phyloP scores from a whole-genome alignment of 768 basidiomycete species.

The Collybia mongolica region DNA sequence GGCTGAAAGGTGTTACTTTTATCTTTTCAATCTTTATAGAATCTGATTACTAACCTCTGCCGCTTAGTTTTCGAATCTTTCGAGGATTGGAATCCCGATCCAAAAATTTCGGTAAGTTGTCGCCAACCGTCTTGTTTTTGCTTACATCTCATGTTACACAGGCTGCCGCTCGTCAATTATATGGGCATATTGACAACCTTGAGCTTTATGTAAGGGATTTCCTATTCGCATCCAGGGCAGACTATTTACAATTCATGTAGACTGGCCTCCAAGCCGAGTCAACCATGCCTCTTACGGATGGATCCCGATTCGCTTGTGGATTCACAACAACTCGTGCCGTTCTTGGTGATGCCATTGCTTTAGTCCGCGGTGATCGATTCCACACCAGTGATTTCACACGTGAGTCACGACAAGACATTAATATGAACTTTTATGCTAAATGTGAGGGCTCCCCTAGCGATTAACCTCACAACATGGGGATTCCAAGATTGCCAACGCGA shows the following conservation, averaged over 20 bases:
- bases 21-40: background rate
- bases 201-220: slow-evolving; percentile 28
- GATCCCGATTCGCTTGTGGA: slow-evolving; percentile 26
- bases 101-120: slow-evolving; percentile 37
- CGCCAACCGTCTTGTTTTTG: background rate
- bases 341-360: slow-evolving; percentile 49
- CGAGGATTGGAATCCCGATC: slow-evolving; percentile 54
- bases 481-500: slow-evolving; percentile 46
- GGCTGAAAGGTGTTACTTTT: slow-evolving; percentile 33
- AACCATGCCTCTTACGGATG: slow-evolving; percentile 26
- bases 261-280: slow-evolving; percentile 31
- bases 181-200: slow-evolving; percentile 31
- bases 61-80: slow-evolving; percentile 39
- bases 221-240: background rate
- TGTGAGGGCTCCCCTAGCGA: slow-evolving; percentile 24
- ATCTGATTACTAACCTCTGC: background rate
- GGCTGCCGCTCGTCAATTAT: slow-evolving; percentile 27
- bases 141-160: background rate
- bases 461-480: slow-evolving; percentile 50
- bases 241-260: slow-evolving; percentile 4
- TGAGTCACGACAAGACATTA: slow-evolving; percentile 16
- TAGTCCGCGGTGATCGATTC: slow-evolving; percentile 53
- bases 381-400: slow-evolving; percentile 51
- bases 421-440: background rate
- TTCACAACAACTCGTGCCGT: slow-evolving; percentile 43